Conservation (phyloP, 495 filamentous ascomycete genomes). For the Tuber indicum region DNA sequence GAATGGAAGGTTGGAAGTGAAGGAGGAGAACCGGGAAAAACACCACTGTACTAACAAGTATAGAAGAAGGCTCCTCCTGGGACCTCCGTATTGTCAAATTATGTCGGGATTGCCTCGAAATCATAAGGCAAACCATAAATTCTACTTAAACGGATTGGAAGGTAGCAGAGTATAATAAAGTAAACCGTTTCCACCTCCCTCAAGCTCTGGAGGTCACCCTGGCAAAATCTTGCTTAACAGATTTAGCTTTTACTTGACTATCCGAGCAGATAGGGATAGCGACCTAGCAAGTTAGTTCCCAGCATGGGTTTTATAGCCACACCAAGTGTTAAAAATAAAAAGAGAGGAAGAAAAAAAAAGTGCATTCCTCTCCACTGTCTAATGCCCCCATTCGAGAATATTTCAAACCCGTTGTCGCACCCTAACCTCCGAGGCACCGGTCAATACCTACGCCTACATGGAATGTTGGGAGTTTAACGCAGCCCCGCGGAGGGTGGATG, state of each 20-base stretch:
- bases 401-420: not conserved
- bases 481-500: not conserved
- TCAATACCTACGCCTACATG: not conserved
- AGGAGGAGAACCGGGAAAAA: no score
- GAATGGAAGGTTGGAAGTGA: no score
- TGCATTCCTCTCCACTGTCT: not conserved
- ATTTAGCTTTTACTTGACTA: not conserved
- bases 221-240: not conserved
- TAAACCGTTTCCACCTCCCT: not conserved
- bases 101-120: no score
- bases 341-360: not conserved
- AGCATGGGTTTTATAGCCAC: not conserved
- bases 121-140: no score
- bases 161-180: not conserved
- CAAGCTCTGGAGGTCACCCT: not conserved
- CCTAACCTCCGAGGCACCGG: not conserved
- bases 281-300: not conserved
- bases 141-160: no score
- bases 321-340: not conserved
- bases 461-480: not conserved
- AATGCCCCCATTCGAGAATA: not conserved
- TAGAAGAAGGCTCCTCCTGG: no score
- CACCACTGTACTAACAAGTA: no score
- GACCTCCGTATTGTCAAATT: no score
- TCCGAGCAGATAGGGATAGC: no score